Base-by-base conservation (phyloP, 2,329 filamentous ascomycete genomes). In the Elsinoe batatas region DNA sequence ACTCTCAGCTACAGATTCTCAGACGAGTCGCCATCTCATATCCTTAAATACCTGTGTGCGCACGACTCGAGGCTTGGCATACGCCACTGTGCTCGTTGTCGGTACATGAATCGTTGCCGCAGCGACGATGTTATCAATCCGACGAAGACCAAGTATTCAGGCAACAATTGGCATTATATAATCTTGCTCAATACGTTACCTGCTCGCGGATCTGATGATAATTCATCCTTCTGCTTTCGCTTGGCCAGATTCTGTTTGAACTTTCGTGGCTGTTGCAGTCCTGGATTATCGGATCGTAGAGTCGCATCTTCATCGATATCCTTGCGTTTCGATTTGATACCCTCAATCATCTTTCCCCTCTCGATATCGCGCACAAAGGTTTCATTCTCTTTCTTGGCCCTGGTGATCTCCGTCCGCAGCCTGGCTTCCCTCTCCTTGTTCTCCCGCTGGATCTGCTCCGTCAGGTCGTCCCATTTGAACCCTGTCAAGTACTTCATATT, bases 301-400 rank as follows among this genome's bases (percentile, higher is more conserved):
- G 56, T 60, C 61, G 17, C 64, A 59, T 69, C 60, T 53, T 43
- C 70, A 73, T 77, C 42, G 70, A 69, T 76, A 67, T 74, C 75
- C 65, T 83, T 81, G 65, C 69, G 69, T 65, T 74, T 77, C 44
- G 64, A 69, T 65, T 75, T 68, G 70, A 91, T 90, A 8, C 83
- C 83, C 51, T 88, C 83, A 61, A 88, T 68, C 78, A 89, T 85
- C 80, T 91, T 91, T 51, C 82, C 84, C 65, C 77, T 81, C 75
- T 93, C 87, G 57, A 93, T 78, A 66, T 91, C 90, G 62, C 81
- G 76, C 58, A 91, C 79, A 68, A 91, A 93, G 61, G 83, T 80
- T 76, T 86, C 88, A 69, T 91, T 91, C 76, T 93, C 88, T 70
- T 79, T 83, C 58, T 82, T 83, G 46, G 84, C 81, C 74, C 84